phyloP scores from a whole-genome alignment of 345 rosid genomes.

The Populus deltoides region DNA sequence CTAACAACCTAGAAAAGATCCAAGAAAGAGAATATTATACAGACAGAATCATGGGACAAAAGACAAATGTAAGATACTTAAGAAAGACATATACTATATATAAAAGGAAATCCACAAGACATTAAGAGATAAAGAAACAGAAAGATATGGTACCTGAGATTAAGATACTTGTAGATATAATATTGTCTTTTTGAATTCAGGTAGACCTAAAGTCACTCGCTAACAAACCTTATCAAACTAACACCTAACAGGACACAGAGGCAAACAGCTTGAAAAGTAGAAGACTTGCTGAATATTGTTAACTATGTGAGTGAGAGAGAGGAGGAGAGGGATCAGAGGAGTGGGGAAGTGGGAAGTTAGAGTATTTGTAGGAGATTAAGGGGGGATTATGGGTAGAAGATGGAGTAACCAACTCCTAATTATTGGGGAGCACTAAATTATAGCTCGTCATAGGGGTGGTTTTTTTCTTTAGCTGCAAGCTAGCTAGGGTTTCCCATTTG shows the following conservation, averaged over 20 bases:
- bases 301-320: not conserved
- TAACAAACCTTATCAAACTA: conserved; percentile 6
- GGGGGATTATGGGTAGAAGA: not conserved
- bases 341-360: conserved; percentile 8
- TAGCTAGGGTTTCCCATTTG: conserved; percentile 1
- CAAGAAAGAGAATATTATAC: not conserved
- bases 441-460: no score
- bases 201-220: not conserved
- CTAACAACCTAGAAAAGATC: no score
- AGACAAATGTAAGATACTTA: not conserved
- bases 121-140: not conserved
- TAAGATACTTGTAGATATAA: not conserved
- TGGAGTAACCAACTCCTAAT: conserved; percentile 8
- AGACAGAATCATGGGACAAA: not conserved
- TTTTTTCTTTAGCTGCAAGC: not conserved
- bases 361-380: not conserved
- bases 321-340: not conserved
- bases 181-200: not conserved
- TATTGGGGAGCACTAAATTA: not conserved
- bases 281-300: not conserved
- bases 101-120: not conserved
- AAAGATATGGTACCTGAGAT: not conserved
- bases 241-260: not conserved
- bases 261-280: not conserved
- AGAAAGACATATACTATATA: no score